Evolutionary conservation across 2,329 filamentous ascomycete species (phyloP).

Genomic region (Chalaropsis ovoidea): DNA sequence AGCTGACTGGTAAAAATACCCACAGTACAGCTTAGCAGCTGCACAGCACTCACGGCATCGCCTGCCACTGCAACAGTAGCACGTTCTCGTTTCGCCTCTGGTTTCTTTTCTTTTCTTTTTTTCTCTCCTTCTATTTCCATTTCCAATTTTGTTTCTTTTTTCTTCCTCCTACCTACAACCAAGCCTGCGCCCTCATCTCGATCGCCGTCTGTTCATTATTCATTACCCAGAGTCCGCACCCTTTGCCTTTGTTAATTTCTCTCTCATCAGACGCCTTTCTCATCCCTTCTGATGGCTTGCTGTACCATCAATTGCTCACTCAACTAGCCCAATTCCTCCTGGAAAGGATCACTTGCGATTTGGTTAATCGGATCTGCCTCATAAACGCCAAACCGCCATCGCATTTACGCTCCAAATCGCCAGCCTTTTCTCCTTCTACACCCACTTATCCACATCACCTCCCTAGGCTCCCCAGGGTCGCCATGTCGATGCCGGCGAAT

Average conservation of each 20-base stretch:
- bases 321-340: conserved; percentile 13
- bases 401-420: not conserved
- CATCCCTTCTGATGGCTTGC: conserved; percentile 5
- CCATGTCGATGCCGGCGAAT: conserved; percentile 18
- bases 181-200: not conserved
- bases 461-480: not conserved
- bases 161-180: not conserved
- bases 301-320: not conserved
- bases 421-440: not conserved
- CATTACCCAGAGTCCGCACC: not conserved
- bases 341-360: conserved; percentile 4
- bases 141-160: not conserved
- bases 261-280: not conserved
- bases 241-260: not conserved
- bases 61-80: not conserved
- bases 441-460: not conserved
- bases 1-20: not conserved
- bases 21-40: not conserved
- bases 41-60: not conserved
- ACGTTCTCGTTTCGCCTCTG: not conserved
- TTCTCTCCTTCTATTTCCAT: conserved; percentile 7
- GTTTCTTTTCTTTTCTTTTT: not conserved
- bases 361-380: not conserved
- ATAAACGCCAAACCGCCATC: not conserved
- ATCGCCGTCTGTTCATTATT: not conserved